Evolutionary conservation across 352 stramenopile genomes (phyloP).

Genomic region (Globisporangium spinosum): DNA sequence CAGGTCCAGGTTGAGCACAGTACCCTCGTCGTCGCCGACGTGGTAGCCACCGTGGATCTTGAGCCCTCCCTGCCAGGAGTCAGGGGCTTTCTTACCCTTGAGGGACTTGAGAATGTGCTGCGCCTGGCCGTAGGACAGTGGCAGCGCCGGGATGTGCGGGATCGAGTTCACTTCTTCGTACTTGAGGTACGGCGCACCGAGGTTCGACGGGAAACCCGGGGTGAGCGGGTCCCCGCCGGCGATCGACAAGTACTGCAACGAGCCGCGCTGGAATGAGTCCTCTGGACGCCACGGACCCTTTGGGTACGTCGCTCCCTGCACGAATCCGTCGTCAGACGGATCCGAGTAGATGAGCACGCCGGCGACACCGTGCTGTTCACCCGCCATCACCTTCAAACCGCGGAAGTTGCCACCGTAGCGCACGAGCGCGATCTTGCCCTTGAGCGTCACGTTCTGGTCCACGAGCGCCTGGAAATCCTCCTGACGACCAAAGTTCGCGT

Average conservation of each 20-base stretch:
- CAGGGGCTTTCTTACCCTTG: conserved; percentile 46
- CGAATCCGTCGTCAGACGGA: conserved; percentile 80
- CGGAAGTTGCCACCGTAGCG: conserved; percentile 81
- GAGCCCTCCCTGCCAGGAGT: conserved; percentile 61
- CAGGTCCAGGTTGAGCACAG: conserved; percentile 60
- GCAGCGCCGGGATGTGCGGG: conserved; percentile 60
- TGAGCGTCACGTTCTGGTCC: conserved; percentile 56
- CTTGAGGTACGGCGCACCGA: conserved; percentile 32
- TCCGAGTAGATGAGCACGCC: conserved; percentile 90
- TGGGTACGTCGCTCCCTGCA: conserved; percentile 61
- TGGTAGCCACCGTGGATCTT: conserved; percentile 57
- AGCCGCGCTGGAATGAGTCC: conserved; percentile 83
- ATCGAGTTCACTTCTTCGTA: conserved; percentile 56
- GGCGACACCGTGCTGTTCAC: conserved; percentile 64
- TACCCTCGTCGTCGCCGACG: conserved; percentile 68
- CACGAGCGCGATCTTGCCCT: conserved; percentile 80
- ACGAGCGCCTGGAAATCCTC: conserved; percentile 80
- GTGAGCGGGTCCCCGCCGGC: conserved; percentile 68
- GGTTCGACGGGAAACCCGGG: conserved; percentile 44
- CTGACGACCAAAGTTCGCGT: conserved; percentile 82
- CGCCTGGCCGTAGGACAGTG: conserved; percentile 82
- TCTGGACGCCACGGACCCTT: conserved; percentile 74
- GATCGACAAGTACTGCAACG: conserved; percentile 77
- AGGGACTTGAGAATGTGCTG: conserved; percentile 68
- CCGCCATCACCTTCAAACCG: conserved; percentile 83